Percentiles rank a stretch among this genome's conserved stretches.
These are phyloP conservation scores for Malbranchea cinnamomea DNA, from an alignment of 2,329 filamentous ascomycete species.

Conservation along the genomic window DNA sequence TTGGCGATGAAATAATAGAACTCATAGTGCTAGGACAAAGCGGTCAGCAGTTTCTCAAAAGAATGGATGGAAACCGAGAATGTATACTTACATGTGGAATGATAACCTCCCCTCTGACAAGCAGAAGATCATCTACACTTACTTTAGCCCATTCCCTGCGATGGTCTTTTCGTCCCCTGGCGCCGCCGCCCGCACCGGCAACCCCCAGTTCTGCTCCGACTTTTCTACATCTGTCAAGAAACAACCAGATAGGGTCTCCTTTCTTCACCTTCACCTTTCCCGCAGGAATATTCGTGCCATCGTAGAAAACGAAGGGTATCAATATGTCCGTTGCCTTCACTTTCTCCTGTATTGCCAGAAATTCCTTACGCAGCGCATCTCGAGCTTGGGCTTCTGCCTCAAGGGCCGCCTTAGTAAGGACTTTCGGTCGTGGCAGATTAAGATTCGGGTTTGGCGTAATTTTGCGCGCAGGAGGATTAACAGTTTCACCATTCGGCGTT, in stretches of 20 bases:
- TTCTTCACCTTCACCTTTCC: conserved; percentile 80
- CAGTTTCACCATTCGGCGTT: conserved; percentile 20
- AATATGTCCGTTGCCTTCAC: conserved; percentile 81
- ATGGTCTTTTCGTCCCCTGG: conserved; percentile 38
- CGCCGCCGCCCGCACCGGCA: conserved; percentile 40
- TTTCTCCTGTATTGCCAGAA: conserved; percentile 64
- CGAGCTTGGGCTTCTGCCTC: conserved; percentile 65
- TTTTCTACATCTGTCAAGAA: conserved; percentile 81
- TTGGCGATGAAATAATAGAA: conserved; percentile 97
- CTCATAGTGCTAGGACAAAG: conserved; percentile 63
- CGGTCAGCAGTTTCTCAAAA: conserved; percentile 6
- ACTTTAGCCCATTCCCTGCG: conserved; percentile 81
- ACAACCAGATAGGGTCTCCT: conserved; percentile 84
- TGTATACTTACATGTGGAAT: conserved; percentile 67
- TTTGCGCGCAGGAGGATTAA: conserved; percentile 16
- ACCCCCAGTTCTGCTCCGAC: conserved; percentile 72
- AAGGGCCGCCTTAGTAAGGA: conserved; percentile 59
- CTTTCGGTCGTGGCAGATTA: conserved; percentile 46
- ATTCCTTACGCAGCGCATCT: conserved; percentile 63
- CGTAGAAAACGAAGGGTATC: conserved; percentile 94
- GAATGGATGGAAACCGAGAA: background rate
- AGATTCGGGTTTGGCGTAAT: conserved; percentile 32
- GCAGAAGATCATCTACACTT: conserved; percentile 87
- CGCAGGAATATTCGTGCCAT: conserved; percentile 77
- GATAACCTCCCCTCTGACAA: conserved; percentile 80